Percentiles rank a stretch among this genome's conserved stretches.
Evolutionary conservation across 768 basidiomycete genomes (phyloP).

Genomic region (Pulveroboletus sp.): DNA sequence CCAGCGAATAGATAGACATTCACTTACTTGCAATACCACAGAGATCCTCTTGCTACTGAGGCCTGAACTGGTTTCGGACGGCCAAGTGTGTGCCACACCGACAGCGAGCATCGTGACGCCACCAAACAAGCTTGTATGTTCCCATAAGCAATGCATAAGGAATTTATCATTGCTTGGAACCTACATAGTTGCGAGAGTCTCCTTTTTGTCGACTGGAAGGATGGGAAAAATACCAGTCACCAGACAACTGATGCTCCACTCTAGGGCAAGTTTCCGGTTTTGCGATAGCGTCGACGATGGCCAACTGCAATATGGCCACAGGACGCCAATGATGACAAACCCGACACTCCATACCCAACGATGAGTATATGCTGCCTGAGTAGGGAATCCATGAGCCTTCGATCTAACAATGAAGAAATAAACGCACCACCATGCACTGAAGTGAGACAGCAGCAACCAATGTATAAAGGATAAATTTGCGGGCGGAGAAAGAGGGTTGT

Average conservation of each 20-base stretch:
- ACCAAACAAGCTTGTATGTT: constrained; percentile 42
- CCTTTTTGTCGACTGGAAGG: constrained; percentile 66
- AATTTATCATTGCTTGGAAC: constrained; percentile 17
- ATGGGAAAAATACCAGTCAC: constrained; percentile 63
- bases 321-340: constrained; percentile 51
- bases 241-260: constrained; percentile 51
- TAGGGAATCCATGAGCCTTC: background rate
- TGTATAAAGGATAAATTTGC: constrained; percentile 21
- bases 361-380: constrained; percentile 65
- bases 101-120: constrained; percentile 42
- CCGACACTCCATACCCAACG: constrained; percentile 68
- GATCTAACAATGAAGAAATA: background rate
- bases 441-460: constrained; percentile 41
- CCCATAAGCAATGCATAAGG: constrained; percentile 6
- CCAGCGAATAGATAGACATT: background rate
- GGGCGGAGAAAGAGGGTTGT: constrained; percentile 20
- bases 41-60: constrained; percentile 1
- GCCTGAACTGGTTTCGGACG: background rate
- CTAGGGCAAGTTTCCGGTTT: constrained; percentile 24
- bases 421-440: constrained; percentile 70
- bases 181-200: constrained; percentile 58
- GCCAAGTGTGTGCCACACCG: constrained; percentile 24
- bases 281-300: constrained; percentile 28
- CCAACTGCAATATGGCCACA: constrained; percentile 62
- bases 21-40: constrained; percentile 21